Conservation (phyloP, 1,139 yeast genomes). For the Suhomyces chickasaworum region DNA sequence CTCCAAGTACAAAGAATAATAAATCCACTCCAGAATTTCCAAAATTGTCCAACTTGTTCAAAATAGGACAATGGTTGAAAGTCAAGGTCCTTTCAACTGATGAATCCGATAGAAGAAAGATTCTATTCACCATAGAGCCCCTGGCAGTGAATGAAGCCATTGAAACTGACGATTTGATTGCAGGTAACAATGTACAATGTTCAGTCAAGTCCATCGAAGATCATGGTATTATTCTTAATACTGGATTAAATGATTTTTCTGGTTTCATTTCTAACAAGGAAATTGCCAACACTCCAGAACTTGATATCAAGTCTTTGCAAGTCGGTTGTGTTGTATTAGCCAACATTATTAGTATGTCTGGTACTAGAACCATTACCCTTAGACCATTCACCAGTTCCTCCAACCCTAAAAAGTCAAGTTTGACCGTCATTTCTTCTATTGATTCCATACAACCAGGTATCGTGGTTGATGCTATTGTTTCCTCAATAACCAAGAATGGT, state of each 20-base stretch:
- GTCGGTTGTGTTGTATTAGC: slow-evolving; percentile 56
- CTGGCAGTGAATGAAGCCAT: slow-evolving; percentile 62
- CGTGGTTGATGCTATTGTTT: slow-evolving; percentile 70
- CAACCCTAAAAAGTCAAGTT: slow-evolving; percentile 43
- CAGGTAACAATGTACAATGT: slow-evolving; percentile 72
- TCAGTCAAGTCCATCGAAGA: slow-evolving; percentile 82
- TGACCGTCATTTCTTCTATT: slow-evolving; percentile 63
- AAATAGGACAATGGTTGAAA: slow-evolving; percentile 82
- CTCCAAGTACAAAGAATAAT: not conserved
- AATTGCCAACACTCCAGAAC: slow-evolving; percentile 28
- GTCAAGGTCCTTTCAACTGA: slow-evolving; percentile 60
- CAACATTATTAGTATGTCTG: slow-evolving; percentile 45
- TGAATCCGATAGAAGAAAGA: slow-evolving; percentile 48
- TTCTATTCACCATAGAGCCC: slow-evolving; percentile 79
- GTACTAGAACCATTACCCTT: slow-evolving; percentile 63
- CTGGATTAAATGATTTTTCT: slow-evolving; percentile 57
- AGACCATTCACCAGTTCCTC: slow-evolving; percentile 37
- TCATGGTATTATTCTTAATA: slow-evolving; percentile 78
- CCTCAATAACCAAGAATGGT: slow-evolving; percentile 64
- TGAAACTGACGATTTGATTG: slow-evolving; percentile 62
- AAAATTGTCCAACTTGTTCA: slow-evolving; percentile 54
- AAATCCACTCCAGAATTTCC: slow-evolving; percentile 52
- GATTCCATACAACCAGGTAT: slow-evolving; percentile 87
- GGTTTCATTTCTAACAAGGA: slow-evolving; percentile 84
- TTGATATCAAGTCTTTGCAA: slow-evolving; percentile 23